Base-by-base conservation (phyloP, 345 rosid genomes). In the Eutrema yunnanense region DNA sequence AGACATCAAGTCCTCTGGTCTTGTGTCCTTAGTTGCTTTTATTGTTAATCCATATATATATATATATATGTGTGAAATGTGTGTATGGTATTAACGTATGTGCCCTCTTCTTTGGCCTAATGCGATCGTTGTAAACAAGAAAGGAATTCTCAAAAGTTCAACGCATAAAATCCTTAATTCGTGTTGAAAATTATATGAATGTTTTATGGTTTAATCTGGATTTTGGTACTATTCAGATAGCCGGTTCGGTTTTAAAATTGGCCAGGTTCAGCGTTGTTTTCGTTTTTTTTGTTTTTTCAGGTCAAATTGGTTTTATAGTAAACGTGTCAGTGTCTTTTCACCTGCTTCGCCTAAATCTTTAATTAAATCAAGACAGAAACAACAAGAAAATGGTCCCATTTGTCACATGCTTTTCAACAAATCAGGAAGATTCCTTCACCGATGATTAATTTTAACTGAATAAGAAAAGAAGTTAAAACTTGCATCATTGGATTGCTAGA, bases 101-200 rank as follows among this genome's bases (percentile, higher is more conserved):
- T 73, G 43, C 53, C 53, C 44, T 47, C 47, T 58, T 40, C 53
- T 68, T 55, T 68, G 72, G 63, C 52, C 22, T 4, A 33, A 59
- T 42, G 69, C 26, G 43, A 59, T 67, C 33, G 14, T 50, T 67
- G 73, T 66, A 74, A 58, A 48, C 62, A 67, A 50, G 29, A n/a
- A 32, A 65, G 12, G 37, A 49, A 2, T 12, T 50, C 73, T 40
- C 51, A 65, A 56, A 73, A 57, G 59, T 56, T 65, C 27, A 73
- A 56, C 6, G 65, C 58, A 73, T 2, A 53, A 41, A 33, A 33
- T 40, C 33, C 2, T 54, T 13, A 38, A 13, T 6, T 9, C 0
- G 9, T 52, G 60, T 52, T 56, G 19, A 6, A 46, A 33, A 9
- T 12, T 46, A 4, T 46, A 4, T 55, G 26, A 42, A 44, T 34